Base-by-base conservation (phyloP, 345 rosid genomes). In the Tarenaya hassleriana region DNA sequence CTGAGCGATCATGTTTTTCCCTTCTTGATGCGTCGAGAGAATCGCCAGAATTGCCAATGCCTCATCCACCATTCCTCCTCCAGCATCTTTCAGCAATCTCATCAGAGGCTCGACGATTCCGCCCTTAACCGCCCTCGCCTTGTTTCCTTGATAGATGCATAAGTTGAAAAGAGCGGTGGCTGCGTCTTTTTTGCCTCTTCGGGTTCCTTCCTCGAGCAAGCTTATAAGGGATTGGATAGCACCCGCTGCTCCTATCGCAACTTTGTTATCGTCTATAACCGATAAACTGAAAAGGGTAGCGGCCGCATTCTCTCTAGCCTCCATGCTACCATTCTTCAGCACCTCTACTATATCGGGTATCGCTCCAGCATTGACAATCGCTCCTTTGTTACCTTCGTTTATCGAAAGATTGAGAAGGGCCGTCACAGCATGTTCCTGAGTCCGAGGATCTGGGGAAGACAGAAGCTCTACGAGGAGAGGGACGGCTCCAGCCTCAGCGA, bases 271-370 rank as follows among this genome's bases (percentile, higher is more conserved):
- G 52, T 92, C 98, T n/a, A 92, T 16, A 40, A 92, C 95, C 5
- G 98, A 92, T 64, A 88, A 74, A 69, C 97, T 92, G 69, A 92
- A 92, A 41, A 92, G 95, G 8, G 95, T 88, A 7, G 97, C 97
- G 0, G 97, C 98, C 12, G 97, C 98, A 55, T 92, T 92, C 73
- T 92, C 98, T 70, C 97, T 79, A 27, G 98, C 98, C 65, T 88
- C 95, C 94, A 88, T 88, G 77, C 98, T 88, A 53, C 95, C 97
- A 11, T 66, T 79, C 68, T 70, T 85, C 33, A 92, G 67, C 50
- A 92, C 98, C 42, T 79, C 88, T 10, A 92, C 97, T 45, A 92
- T 92, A 55, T 92, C 88, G 0, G 94, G 81, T 72, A 92, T 88
- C 5, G 98, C 97, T 63, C 97, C 98, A 1, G 95, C 91, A 38